These are phyloP conservation scores for Anisodus acutangulus DNA, from an alignment of 257 asterid genomes.

Conservation along the genomic window DNA sequence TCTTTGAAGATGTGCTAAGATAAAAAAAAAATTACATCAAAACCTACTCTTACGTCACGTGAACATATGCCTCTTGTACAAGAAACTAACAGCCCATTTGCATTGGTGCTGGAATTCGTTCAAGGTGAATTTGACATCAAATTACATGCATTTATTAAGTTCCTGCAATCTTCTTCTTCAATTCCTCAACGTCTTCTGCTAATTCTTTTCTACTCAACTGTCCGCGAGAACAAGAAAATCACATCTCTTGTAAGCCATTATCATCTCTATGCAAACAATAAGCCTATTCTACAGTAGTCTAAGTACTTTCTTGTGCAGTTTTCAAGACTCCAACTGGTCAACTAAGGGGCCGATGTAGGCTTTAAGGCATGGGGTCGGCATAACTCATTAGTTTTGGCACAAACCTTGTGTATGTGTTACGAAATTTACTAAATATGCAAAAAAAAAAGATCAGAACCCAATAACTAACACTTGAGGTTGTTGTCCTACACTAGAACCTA, in stretches of 20 bases:
- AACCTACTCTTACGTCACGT: constrained; percentile 50
- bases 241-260: constrained; percentile 50
- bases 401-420: too few relatives aligned
- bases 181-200: constrained; percentile 70
- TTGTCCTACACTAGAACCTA: too few relatives aligned
- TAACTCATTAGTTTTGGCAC: not conserved
- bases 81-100: constrained; percentile 24
- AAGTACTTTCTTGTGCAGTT: not conserved
- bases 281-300: not conserved
- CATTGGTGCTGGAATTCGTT: constrained; percentile 26
- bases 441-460: too few relatives aligned
- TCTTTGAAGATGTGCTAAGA: constrained; percentile 30
- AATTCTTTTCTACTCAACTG: constrained; percentile 91
- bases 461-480: too few relatives aligned
- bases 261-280: constrained; percentile 61
- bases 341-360: too few relatives aligned
- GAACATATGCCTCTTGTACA: constrained; percentile 48
- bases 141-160: constrained; percentile 52
- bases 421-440: too few relatives aligned
- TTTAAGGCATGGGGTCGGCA: too few relatives aligned
- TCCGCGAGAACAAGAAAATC: constrained; percentile 33
- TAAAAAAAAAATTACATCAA: constrained; percentile 37
- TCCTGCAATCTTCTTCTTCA: constrained; percentile 93
- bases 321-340: too few relatives aligned
- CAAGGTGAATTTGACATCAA: constrained; percentile 8